Base-by-base conservation (phyloP, 2,329 filamentous ascomycete genomes). In the Xylaria polymorpha region DNA sequence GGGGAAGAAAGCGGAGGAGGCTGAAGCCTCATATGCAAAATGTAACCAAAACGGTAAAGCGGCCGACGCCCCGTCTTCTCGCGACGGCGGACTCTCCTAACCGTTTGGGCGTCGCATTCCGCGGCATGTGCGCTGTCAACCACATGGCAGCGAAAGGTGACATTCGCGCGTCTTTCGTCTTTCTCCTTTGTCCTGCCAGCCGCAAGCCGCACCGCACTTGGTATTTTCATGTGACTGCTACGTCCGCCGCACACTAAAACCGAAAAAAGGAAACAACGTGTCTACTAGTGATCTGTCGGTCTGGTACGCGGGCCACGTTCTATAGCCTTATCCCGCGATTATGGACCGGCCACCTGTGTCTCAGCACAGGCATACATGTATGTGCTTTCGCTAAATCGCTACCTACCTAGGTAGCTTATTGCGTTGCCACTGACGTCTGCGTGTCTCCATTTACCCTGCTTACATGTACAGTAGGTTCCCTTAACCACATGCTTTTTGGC, bases 1-100 rank as follows among this genome's bases (percentile, higher is more conserved):
- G n/a, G n/a, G n/a, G n/a, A n/a, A n/a, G n/a, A n/a, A n/a, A n/a
- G 14, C 10, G 35, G 20, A 59, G 32, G 64, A 66, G 63, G 63
- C 55, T 59, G 37, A 64, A 58, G 53, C 61, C 61, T 35, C 51
- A 39, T 37, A 56, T 39, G 51, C 51, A 48, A 25, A 43, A 59
- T 51, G 44, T 25, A n/a, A 43, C 62, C 44, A 32, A 39, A 51
- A 59, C 20, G 6, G 55, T 43, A 64, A 51, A 50, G 35, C 29
- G 22, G 35, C 48, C 53, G 53, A 50, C 20, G 2, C 32, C 41
- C 61, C 25, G 32, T 56, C 43, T 63, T 56, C 43, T 63, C 46
- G 60, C 50, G 53, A 20, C 32, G 32, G 32, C 53, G 32, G 6
- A 55, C n/a, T 39, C 4, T 3, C 10, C 48, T n/a, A 22, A 22